Evolutionary conservation across 495 filamentous ascomycete genomes (phyloP).

Genomic region (Penicillium goetzii): DNA sequence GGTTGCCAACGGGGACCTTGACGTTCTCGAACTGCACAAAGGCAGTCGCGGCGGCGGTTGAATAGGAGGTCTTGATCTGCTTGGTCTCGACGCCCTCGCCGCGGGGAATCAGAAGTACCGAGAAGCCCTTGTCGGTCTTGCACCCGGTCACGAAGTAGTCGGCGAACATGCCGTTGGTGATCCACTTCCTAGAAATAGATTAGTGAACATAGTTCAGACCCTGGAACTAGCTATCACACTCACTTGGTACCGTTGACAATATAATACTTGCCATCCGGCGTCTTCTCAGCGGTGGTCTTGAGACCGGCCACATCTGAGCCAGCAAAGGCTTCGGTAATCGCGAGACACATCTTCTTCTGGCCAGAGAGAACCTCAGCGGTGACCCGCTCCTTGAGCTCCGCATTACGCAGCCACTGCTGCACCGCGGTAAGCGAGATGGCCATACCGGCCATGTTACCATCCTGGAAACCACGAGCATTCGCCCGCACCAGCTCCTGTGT

Average conservation of each 20-base stretch:
- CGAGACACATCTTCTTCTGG: constrained; percentile 85
- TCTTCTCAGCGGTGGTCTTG: constrained; percentile 79
- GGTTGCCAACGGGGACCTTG: constrained; percentile 78
- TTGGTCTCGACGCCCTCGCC: constrained; percentile 72
- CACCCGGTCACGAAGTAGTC: constrained; percentile 87
- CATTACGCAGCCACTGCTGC: constrained; percentile 75
- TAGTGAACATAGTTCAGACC: not conserved
- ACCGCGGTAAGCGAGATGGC: constrained; percentile 81
- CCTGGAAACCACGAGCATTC: constrained; percentile 66
- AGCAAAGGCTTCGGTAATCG: constrained; percentile 89
- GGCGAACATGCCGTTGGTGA: constrained; percentile 83
- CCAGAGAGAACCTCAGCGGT: constrained; percentile 74
- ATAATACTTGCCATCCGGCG: constrained; percentile 80
- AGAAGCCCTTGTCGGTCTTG: constrained; percentile 80
- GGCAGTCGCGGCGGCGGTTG: constrained; percentile 74
- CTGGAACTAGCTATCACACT: constrained; percentile 1
- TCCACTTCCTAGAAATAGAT: constrained; percentile 68
- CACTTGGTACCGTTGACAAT: constrained; percentile 84
- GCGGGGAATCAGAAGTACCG: constrained; percentile 75
- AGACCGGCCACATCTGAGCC: constrained; percentile 85
- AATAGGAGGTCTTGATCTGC: constrained; percentile 86
- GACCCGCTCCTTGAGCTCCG: constrained; percentile 65
- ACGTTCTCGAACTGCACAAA: constrained; percentile 86
- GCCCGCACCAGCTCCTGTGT: constrained; percentile 72
- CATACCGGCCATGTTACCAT: constrained; percentile 76